Evolutionary conservation across 148 eudicot species (phyloP).

Genomic region (Spergularia marina): DNA sequence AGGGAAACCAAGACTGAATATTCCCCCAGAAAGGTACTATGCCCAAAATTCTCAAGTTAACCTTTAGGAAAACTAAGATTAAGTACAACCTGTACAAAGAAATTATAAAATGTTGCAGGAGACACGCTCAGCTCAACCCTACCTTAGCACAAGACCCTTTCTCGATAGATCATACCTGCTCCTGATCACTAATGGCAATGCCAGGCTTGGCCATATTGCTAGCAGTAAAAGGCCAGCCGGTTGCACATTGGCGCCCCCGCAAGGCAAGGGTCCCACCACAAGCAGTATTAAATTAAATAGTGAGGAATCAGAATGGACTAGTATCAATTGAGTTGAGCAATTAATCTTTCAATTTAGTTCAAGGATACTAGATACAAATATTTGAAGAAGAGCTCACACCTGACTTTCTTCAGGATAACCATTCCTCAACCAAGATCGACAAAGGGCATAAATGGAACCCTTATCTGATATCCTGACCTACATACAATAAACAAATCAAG

Average conservation of each 20-base stretch:
- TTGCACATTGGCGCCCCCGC: too few species aligned
- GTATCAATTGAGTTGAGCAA: background rate
- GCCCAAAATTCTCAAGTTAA: background rate
- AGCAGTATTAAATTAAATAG: background rate
- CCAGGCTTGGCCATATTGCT: too few species aligned
- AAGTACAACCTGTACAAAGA: background rate
- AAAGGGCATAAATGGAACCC: slow-evolving; percentile 68
- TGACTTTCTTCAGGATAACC: slow-evolving; percentile 59
- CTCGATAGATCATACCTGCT: background rate
- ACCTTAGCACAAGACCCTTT: background rate
- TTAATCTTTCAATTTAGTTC: background rate
- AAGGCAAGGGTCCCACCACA: background rate
- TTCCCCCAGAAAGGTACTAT: too few species aligned
- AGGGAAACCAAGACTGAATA: background rate
- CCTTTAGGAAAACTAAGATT: background rate
- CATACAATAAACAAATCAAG: slow-evolving; percentile 21
- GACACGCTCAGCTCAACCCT: background rate
- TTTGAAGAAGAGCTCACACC: slow-evolving; percentile 36
- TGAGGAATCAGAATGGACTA: background rate
- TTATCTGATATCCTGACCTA: slow-evolving; percentile 61
- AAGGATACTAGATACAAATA: background rate
- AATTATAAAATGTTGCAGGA: background rate
- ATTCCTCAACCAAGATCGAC: slow-evolving; percentile 89
- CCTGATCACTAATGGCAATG: too few species aligned
- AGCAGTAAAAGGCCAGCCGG: too few species aligned